Evolutionary conservation across 495 filamentous ascomycete species (phyloP), one percentile per base, ranked within the genome.

Genomic region (Aspergillus biplanus): DNA sequence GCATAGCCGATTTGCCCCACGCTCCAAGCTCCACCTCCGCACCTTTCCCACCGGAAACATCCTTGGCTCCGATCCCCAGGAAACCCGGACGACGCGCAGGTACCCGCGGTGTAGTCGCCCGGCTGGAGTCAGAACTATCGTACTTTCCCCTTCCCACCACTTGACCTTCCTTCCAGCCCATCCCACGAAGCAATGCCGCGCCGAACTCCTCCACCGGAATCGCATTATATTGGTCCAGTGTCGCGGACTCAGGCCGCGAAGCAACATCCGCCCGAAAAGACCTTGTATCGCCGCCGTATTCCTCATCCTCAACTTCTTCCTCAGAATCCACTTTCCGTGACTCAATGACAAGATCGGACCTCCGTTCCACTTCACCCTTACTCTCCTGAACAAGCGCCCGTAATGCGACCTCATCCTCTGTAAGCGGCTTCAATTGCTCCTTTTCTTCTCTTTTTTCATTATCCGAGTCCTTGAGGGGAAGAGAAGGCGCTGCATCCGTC

Each of bases 191-290:
- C 55, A 98, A 76, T 3, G 91, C 92, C 27, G 91, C 88, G 35
- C 94, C 95, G 68, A 98, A 99, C 61, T 96, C 92, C 62, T 97
- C 95, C 39, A 98, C 92, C 0, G 96, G 94, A 11, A 97, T 85
- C 5, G 88, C 86, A 33, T 86, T 88, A 75, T 99, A 99, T 67
- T 94, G 92, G 50, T 92, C 92, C 27, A 95, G 78, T 0, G 85
- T 89, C 3, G 92, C 87, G 15, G 86, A 76, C 27, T 92, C 89
- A 0, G 93, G 92, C 0, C 92, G 87, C n/a, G 83, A 81, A 3
- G 83, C 80, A 46, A 93, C 81, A 68, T 90, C 89, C 9, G 80
- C 75, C 33, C 83, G 79, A 72, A 92, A 96, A 1, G 86, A 87
- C 31, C 87, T 86, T 44, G 88, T 81, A 69, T 96, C 93, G 34